Evolutionary conservation across 345 rosid genomes (phyloP), one percentile per base, ranked within the genome.

Genomic region (Kernera saxatilis): DNA sequence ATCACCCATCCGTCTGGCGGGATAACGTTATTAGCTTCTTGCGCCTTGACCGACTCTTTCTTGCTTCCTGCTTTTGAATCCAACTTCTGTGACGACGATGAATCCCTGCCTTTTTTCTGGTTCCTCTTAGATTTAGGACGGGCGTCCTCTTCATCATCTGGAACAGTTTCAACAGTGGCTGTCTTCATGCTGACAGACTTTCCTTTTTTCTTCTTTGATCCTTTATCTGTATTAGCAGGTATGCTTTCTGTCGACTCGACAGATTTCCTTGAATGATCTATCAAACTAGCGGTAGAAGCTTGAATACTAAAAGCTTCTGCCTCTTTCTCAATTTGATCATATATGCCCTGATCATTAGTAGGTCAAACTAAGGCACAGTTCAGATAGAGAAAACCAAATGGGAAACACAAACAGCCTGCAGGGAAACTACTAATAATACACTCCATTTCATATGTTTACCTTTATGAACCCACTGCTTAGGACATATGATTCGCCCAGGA

Each of bases 1-100:
- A 85, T 76, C 55, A 91, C 70, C 97, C 97, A 93, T 76, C 72
- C 90, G 64, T 83, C 91, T 68, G 97, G 80, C 58, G 94, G 98
- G 56, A 85, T 81, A 76, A 66, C 56, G 35, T 66, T 60, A 81
- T 57, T 84, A 58, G 81, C 84, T 69, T 89, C 94, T 73, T 81
- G 92, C 53, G 53, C 68, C 77, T 83, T 90, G 49, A 36, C 73
- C 2, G 65, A 67, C 65, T 86, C 92, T 78, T 85, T 89, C 87
- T 83, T 93, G 64, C 87, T 77, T 48, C 86, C 90, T 26, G 81
- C 46, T 83, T 85, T 89, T 15, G 82, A 40, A 70, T 83, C 92
- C 23, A 86, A 69, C 50, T 71, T 81, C 61, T 84, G 86, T 21
- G 81, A 70, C 7, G 86, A 82, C 44, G 92, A 77, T 52, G 84